Percentiles rank a stretch among this genome's conserved stretches.
Conservation (phyloP, 164 flowering plant genomes). For the Saururus chinensis region DNA sequence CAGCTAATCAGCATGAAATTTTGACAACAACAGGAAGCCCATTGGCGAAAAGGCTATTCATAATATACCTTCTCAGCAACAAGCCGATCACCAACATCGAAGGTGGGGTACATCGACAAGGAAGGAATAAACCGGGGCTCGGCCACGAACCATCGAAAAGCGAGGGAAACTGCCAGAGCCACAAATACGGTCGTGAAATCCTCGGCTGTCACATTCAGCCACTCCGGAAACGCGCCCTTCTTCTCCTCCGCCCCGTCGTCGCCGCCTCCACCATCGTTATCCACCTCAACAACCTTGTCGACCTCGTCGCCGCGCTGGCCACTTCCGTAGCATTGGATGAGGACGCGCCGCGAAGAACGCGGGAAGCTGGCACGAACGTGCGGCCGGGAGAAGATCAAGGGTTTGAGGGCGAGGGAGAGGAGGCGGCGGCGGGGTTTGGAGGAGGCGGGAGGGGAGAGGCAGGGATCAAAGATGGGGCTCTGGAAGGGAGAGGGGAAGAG, state of each 20-base stretch:
- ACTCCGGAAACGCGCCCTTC: conserved; percentile 48
- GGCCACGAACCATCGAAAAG: conserved; percentile 77
- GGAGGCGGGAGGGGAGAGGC: conserved; percentile 13
- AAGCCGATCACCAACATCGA: conserved; percentile 87
- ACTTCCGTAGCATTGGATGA: too few species aligned
- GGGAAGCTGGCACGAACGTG: neutral
- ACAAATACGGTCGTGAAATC: conserved; percentile 82
- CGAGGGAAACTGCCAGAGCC: conserved; percentile 70
- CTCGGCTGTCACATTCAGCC: conserved; percentile 63
- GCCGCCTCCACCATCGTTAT: conserved; percentile 41
- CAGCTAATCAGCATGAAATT: neutral
- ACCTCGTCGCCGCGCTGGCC: neutral
- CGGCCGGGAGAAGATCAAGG: neutral
- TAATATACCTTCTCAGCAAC: conserved; percentile 99
- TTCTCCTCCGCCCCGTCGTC: conserved; percentile 29
- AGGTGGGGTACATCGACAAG: conserved; percentile 97
- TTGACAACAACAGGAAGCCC: neutral
- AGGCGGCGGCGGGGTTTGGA: conserved; percentile 10
- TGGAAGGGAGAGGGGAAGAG: neutral
- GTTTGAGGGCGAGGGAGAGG: neutral
- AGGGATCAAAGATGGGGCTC: conserved; percentile 7
- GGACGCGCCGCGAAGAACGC: too few species aligned
- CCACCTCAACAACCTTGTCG: conserved; percentile 25
- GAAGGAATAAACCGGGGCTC: conserved; percentile 98
- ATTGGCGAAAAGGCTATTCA: neutral